These are phyloP conservation scores for Capsicum chinense DNA, from an alignment of 257 asterid species.

Conservation along the genomic window DNA sequence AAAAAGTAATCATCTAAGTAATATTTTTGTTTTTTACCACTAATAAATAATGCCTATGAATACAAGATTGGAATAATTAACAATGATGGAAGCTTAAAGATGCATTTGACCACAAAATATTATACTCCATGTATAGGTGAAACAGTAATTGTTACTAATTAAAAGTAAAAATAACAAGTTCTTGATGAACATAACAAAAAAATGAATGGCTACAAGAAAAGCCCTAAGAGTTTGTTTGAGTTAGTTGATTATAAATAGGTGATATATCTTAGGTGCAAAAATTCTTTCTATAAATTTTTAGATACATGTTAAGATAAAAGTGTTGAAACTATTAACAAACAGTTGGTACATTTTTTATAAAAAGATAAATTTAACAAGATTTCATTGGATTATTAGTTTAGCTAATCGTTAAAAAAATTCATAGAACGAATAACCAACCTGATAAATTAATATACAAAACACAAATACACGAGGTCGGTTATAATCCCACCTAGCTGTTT, in stretches of 20 bases:
- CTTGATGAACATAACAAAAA: not conserved
- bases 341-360: not conserved
- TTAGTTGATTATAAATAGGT: not conserved
- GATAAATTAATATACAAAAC: too few species aligned
- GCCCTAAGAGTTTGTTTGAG: not conserved
- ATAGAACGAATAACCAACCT: not conserved
- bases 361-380: not conserved
- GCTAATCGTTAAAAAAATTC: not conserved
- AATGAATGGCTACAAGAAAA: not conserved
- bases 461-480: too few species aligned
- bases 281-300: too few species aligned
- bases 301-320: not conserved
- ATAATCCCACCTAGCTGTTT: too few species aligned
- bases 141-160: not conserved
- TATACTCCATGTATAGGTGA: not conserved
- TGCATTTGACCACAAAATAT: not conserved
- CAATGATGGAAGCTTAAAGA: not conserved
- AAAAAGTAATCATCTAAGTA: not conserved
- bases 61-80: not conserved
- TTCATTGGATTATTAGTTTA: not conserved
- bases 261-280: not conserved
- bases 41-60: not conserved
- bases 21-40: not conserved
- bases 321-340: not conserved
- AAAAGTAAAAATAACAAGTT: not conserved